phyloP scores from a whole-genome alignment of 768 basidiomycete genomes.

The Boletellus emodensis region DNA sequence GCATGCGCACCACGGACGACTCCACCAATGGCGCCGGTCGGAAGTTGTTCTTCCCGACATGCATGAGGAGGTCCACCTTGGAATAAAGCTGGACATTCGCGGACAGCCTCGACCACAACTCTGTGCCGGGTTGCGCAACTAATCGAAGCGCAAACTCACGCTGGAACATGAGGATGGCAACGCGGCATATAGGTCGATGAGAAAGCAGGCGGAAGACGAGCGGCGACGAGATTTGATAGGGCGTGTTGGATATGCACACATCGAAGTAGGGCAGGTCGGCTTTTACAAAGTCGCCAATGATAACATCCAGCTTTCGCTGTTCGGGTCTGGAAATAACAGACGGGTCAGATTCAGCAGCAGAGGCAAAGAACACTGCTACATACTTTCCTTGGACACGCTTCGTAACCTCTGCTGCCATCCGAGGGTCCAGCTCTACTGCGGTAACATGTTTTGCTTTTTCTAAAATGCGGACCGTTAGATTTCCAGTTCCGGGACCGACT shows the following conservation, averaged over 20 bases:
- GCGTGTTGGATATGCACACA: conserved; percentile 98
- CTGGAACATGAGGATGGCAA: conserved; percentile 99
- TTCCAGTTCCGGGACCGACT: conserved; percentile 97
- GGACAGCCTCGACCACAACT: conserved; percentile 89
- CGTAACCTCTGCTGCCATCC: conserved; percentile 96
- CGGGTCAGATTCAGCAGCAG: neutral
- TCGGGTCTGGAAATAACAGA: conserved; percentile 62
- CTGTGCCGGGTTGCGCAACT: conserved; percentile 76
- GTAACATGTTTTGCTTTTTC: conserved; percentile 91
- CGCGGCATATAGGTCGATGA: conserved; percentile 89
- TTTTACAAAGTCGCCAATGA: conserved; percentile 98
- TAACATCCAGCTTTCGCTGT: conserved; percentile 90
- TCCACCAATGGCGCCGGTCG: conserved; percentile 94
- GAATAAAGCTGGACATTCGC: conserved; percentile 98
- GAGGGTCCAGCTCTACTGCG: conserved; percentile 96
- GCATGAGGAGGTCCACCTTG: conserved; percentile 93
- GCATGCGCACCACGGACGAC: conserved; percentile 85
- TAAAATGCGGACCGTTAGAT: conserved; percentile 89
- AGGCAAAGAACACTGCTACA: conserved; percentile 35
- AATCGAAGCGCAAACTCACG: conserved; percentile 95
- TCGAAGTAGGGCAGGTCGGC: conserved; percentile 98
- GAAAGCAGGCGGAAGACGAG: conserved; percentile 96
- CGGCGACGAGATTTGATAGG: conserved; percentile 98
- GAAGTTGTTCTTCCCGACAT: conserved; percentile 96
- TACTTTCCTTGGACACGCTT: conserved; percentile 98